Base-by-base conservation (phyloP, 2,329 filamentous ascomycete species). In the Stagonosporopsis tanaceti region DNA sequence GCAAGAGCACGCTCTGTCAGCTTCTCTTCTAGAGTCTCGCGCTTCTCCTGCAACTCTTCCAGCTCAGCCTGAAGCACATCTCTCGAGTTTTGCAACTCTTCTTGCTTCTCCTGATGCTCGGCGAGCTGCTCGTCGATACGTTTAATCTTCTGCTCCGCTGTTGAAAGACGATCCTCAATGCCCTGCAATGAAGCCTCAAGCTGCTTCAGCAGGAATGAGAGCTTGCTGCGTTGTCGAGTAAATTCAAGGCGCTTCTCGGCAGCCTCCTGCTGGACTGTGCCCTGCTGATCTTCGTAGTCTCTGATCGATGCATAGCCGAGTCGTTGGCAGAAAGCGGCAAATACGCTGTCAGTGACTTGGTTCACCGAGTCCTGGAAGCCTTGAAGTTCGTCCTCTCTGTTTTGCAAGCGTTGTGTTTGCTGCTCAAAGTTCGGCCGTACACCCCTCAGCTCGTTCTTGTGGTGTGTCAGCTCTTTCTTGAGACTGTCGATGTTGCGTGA, bases 221-320 rank as follows among this genome's bases (percentile, higher is more conserved):
- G 81, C 50, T 80, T 83, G 59, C 83, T 87, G 65, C 84, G 85
- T 73, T 99, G 95, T 4, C 90, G 88, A 53, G 89, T 90, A 68
- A 97, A 98, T 64, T 93, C 89, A 50, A 91, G 88, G 61, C 92
- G 92, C 80, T 93, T 93, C 76, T 95, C 89, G 0, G 89, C 89
- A 41, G 91, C 91, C 74, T 98, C 92, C 74, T 97, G 92, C 76
- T 98, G 93, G 46, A 96, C 81, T 39, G 90, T 93, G 46, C 95
- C 94, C 77, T 98, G 95, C 65, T 96, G 93, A 25, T 90, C 90
- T 74, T 98, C 93, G 70, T 98, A 99, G 56, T 92, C 91, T 57
- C 94, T 91, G 63, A 99, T 96, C 69, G 96, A 89, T 56, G 86
- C 84, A 74, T 97, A 98, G 0, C 93, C 92, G 20, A 97, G 86